Percentiles rank a stretch among this genome's conserved stretches.
phyloP scores from a whole-genome alignment of 179 eudicot species.

The Corrigiola litoralis region DNA sequence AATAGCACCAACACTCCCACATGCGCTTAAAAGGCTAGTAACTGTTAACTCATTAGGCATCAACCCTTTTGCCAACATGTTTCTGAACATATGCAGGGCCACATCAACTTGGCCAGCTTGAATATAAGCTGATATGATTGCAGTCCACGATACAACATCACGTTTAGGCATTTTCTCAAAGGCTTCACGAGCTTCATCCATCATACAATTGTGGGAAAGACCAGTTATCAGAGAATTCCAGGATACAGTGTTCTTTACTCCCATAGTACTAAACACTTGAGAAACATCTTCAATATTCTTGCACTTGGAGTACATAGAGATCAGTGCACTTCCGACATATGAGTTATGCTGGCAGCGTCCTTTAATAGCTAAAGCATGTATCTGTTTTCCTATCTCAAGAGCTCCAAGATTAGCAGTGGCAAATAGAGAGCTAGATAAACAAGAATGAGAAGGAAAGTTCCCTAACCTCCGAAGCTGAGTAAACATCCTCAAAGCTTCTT shows the following conservation, averaged over 20 bases:
- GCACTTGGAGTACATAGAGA: slow-evolving; percentile 48
- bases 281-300: slow-evolving; percentile 42
- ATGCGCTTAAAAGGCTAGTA: slow-evolving; percentile 35
- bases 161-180: slow-evolving; percentile 44
- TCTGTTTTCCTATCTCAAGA: slow-evolving; percentile 36
- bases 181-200: slow-evolving; percentile 31
- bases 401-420: slow-evolving; percentile 42
- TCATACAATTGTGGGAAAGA: slow-evolving; percentile 28
- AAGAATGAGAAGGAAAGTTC: slow-evolving; percentile 33
- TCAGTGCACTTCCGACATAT: slow-evolving; percentile 36
- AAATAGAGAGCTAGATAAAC: slow-evolving; percentile 39
- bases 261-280: slow-evolving; percentile 34
- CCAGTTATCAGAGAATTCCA: slow-evolving; percentile 45
- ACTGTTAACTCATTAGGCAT: slow-evolving; percentile 35
- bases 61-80: slow-evolving; percentile 31
- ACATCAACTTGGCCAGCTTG: slow-evolving; percentile 30
- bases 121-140: slow-evolving; percentile 38
- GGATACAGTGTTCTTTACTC: slow-evolving; percentile 34
- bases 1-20: slow-evolving; percentile 28
- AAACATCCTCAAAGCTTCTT: slow-evolving; percentile 38
- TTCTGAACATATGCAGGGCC: slow-evolving; percentile 35
- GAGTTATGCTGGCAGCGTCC: slow-evolving; percentile 26
- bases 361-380: slow-evolving; percentile 41
- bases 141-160: slow-evolving; percentile 51
- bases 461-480: slow-evolving; percentile 34